Conservation (phyloP, 805 yeast species). For the Aciculoconidium aculeatum region DNA sequence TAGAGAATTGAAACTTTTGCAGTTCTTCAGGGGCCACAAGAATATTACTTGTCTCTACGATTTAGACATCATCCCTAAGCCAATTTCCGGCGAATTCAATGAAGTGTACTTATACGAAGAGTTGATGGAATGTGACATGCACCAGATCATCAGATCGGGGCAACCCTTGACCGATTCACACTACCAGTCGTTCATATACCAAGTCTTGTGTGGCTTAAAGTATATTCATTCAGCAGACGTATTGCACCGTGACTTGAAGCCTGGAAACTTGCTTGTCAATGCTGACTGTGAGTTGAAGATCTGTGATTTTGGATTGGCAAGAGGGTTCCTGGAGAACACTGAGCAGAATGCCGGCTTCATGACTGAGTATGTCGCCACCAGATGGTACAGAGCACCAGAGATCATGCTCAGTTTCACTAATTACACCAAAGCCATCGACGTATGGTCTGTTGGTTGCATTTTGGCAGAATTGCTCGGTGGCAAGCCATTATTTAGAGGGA, state of each 20-base stretch:
- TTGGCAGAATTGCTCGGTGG: conserved; percentile 91
- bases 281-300: conserved; percentile 96
- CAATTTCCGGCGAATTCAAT: conserved; percentile 61
- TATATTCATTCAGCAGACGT: conserved; percentile 91
- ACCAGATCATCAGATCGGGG: conserved; percentile 90
- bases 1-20: conserved; percentile 81
- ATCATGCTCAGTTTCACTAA: conserved; percentile 92
- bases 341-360: conserved; percentile 87
- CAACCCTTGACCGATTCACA: conserved; percentile 94
- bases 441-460: conserved; percentile 98
- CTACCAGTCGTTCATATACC: conserved; percentile 89
- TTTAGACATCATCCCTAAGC: conserved; percentile 79
- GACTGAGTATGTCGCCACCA: conserved; percentile 96
- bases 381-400: conserved; percentile 99
- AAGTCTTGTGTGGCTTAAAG: conserved; percentile 82
- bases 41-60: conserved; percentile 94
- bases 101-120: conserved; percentile 94
- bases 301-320: conserved; percentile 94
- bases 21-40: conserved; percentile 94
- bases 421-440: conserved; percentile 92
- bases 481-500: conserved; percentile 87
- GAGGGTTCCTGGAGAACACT: conserved; percentile 80
- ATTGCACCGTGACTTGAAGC: conserved; percentile 89
- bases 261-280: conserved; percentile 86
- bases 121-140: conserved; percentile 98